Evolutionary conservation across 2,329 filamentous ascomycete species (phyloP), one percentile per base, ranked within the genome.

Genomic region (Nemania diffusa): DNA sequence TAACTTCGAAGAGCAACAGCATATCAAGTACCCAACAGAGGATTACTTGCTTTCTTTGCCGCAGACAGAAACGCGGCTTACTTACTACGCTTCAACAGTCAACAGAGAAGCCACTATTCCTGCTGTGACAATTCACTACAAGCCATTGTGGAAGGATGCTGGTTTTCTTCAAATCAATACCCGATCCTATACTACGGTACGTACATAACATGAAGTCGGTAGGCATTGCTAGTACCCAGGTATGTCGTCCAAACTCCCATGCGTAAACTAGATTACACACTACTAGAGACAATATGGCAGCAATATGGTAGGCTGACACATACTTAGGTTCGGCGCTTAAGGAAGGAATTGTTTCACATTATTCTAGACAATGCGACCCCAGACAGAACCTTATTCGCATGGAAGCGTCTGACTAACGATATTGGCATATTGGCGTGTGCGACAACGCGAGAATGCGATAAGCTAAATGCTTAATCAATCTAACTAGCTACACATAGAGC

Each of bases 301-400:
- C 26, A 24, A 56, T 50, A 59, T 48, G 42, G 46, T 48, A 37
- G 50, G 59, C 64, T 62, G 58, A 62, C 58, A 27, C 32, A 50
- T 26, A 26, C 22, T 22, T 27, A 24, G 20, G 26, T 44, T 44
- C 17, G 40, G 40, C 40, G 40, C 40, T 44, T 44, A 44, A 44
- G 5, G n/a, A 44, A 44, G 15, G 37, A 40, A 15, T 44, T 6
- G 40, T 44, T 44, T 44, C 40, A 44, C 6, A 20, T n/a, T 9
- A 8, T 44, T 32, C 29, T 32, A 32, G 32, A 37, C 42, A 44
- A 52, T 57, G 63, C 63, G n/a, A 20, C 13, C 44, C 34, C 53
- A 42, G 52, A 62, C 53, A 42, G 52, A 62, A 40, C 8, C 20
- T 34, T 58, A 37, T 59, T 59, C 57, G 1, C 15, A 34, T 48